Evolutionary conservation across 106 monocot species (phyloP).

Genomic region (Allium cepa): DNA sequence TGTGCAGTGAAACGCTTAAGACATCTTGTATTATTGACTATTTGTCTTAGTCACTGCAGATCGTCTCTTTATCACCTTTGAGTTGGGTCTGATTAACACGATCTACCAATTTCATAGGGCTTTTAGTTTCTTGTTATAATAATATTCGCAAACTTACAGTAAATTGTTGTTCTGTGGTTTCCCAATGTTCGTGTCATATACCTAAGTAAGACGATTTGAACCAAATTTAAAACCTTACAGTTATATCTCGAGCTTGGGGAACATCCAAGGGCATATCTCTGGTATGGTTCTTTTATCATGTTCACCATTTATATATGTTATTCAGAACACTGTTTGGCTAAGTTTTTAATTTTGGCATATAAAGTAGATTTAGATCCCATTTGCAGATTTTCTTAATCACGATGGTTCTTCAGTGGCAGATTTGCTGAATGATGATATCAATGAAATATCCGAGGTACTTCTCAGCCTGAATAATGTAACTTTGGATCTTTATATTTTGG

Average conservation of each 20-base stretch:
- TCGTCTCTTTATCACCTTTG: too few relatives aligned
- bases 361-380: conserved; percentile 68
- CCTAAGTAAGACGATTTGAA: background rate
- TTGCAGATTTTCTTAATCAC: conserved; percentile 97
- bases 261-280: conserved; percentile 61
- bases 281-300: conserved; percentile 30
- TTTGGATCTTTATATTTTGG: background rate
- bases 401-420: conserved; percentile 53
- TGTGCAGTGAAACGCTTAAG: too few relatives aligned
- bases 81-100: too few relatives aligned
- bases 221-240: conserved; percentile 27
- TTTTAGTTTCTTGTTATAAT: too few relatives aligned
- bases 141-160: too few relatives aligned
- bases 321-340: background rate
- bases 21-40: too few relatives aligned
- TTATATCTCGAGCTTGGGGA: conserved; percentile 86
- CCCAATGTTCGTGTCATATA: conserved; percentile 9
- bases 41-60: too few relatives aligned
- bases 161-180: too few relatives aligned
- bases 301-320: background rate
- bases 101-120: too few relatives aligned
- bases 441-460: conserved; percentile 66
- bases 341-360: conserved; percentile 9
- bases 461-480: background rate
- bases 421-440: conserved; percentile 58